Percentiles rank a stretch among this genome's conserved stretches.
Conservation (phyloP, 768 basidiomycete species). For the Coprinopsis cinerea region DNA sequence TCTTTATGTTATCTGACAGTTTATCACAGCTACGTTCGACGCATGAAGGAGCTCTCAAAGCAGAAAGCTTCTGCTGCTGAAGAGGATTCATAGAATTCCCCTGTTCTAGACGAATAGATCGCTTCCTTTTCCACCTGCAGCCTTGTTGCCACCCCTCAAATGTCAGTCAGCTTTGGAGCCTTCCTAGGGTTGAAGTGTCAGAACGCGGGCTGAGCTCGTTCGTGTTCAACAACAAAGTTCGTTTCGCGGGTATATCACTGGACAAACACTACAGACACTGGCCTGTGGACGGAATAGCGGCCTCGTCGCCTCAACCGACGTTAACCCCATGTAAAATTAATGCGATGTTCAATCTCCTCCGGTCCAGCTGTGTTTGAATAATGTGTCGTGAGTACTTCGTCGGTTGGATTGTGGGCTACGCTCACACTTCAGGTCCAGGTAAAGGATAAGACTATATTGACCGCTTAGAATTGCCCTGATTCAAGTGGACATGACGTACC, state of each 20-base stretch:
- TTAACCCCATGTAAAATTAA: neutral
- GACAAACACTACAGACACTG: too few relatives aligned
- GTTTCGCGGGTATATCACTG: too few relatives aligned
- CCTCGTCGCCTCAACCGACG: neutral
- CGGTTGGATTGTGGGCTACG: neutral
- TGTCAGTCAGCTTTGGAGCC: too few relatives aligned
- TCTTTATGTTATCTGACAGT: slow-evolving; percentile 6
- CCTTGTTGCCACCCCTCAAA: too few relatives aligned
- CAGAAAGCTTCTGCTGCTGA: slow-evolving; percentile 47
- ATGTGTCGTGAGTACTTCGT: neutral
- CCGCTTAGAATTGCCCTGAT: neutral
- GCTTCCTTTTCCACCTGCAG: neutral
- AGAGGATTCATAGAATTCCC: slow-evolving; percentile 19
- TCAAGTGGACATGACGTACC: neutral
- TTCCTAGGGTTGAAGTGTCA: too few relatives aligned
- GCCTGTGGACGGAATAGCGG: neutral
- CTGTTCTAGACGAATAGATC: slow-evolving; percentile 2
- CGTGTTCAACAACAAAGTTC: too few relatives aligned
- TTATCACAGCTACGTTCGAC: slow-evolving; percentile 64
- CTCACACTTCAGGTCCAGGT: slow-evolving; percentile 36
- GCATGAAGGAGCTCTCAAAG: slow-evolving; percentile 81
- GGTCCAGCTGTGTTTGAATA: neutral
- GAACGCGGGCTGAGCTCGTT: too few relatives aligned
- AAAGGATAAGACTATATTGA: slow-evolving; percentile 28
- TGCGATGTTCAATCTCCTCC: neutral